phyloP scores from a whole-genome alignment of 2,329 filamentous ascomycete species.

The Aspergillus nomiae region DNA sequence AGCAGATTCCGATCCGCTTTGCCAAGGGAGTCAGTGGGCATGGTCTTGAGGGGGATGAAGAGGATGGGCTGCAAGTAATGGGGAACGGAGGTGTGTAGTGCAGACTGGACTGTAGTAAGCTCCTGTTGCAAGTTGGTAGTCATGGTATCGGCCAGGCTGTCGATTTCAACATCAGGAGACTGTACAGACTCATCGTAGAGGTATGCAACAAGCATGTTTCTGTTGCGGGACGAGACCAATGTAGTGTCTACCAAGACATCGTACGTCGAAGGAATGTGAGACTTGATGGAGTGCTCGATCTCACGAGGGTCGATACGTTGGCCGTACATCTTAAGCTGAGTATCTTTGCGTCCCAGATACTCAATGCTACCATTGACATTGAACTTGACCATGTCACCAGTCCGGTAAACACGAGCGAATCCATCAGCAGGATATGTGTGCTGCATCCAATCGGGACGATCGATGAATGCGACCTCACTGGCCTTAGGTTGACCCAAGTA shows the following conservation, averaged over 20 bases:
- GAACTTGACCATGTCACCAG: conserved; percentile 36
- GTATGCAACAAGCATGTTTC: not conserved
- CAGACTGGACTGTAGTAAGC: not conserved
- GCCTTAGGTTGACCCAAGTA: conserved; percentile 26
- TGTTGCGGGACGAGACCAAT: not conserved
- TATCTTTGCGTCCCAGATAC: conserved; percentile 61
- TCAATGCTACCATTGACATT: conserved; percentile 36
- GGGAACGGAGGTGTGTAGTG: not conserved
- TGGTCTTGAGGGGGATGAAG: not conserved
- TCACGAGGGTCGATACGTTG: conserved; percentile 63
- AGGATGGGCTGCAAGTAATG: not conserved
- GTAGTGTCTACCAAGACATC: not conserved
- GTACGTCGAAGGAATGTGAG: not conserved
- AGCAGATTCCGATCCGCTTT: not conserved
- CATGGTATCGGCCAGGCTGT: not conserved
- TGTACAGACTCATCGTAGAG: not conserved
- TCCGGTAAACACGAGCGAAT: conserved; percentile 23
- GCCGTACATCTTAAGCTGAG: conserved; percentile 66
- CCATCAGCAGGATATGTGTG: not conserved
- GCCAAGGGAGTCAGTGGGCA: not conserved
- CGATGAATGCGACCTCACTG: conserved; percentile 24
- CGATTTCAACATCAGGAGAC: not conserved
- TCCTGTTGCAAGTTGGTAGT: not conserved
- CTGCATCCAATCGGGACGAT: conserved; percentile 22
- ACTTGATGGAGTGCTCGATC: conserved; percentile 25